Conservation (phyloP, 108 stramenopile genomes). For the Discostella pseudostelligera region DNA sequence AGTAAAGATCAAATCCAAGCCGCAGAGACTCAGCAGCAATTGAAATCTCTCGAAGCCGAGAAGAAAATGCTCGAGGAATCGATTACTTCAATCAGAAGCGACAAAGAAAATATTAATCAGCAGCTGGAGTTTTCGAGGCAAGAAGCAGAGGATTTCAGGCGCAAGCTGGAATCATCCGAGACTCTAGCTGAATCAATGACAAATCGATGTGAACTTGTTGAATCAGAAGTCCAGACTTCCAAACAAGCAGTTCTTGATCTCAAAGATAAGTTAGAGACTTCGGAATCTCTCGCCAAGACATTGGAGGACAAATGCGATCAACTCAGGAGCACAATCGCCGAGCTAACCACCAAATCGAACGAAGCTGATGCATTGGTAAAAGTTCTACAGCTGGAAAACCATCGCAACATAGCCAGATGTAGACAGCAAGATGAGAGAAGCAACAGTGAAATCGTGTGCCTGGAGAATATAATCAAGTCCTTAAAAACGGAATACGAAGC, state of each 20-base stretch:
- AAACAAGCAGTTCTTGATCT: background rate
- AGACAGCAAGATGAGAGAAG: slow-evolving; percentile 1
- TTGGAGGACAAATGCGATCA: slow-evolving; percentile 9
- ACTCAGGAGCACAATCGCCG: slow-evolving; percentile 7
- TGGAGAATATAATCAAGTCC: slow-evolving; percentile 12
- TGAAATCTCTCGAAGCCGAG: slow-evolving; percentile 12
- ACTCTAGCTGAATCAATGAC: background rate
- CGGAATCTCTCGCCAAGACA: background rate
- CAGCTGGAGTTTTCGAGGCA: slow-evolving; percentile 9
- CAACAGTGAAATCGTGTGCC: slow-evolving; percentile 1
- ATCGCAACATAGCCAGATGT: slow-evolving; percentile 14
- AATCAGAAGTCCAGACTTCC: slow-evolving; percentile 1
- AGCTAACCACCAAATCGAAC: slow-evolving; percentile 9
- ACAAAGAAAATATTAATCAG: background rate
- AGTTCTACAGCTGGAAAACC: slow-evolving; percentile 6
- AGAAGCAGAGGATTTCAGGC: slow-evolving; percentile 9
- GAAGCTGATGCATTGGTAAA: background rate
- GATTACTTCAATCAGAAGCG: background rate
- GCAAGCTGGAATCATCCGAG: slow-evolving; percentile 4
- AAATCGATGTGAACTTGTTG: slow-evolving; percentile 1
- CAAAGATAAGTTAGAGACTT: slow-evolving; percentile 12
- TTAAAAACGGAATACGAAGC: slow-evolving; percentile 11
- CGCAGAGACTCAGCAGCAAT: background rate
- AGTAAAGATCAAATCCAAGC: background rate
- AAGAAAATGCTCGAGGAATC: slow-evolving; percentile 6